Evolutionary conservation across 352 stramenopile species (phyloP).

Genomic region (Globisporangium emineosum): DNA sequence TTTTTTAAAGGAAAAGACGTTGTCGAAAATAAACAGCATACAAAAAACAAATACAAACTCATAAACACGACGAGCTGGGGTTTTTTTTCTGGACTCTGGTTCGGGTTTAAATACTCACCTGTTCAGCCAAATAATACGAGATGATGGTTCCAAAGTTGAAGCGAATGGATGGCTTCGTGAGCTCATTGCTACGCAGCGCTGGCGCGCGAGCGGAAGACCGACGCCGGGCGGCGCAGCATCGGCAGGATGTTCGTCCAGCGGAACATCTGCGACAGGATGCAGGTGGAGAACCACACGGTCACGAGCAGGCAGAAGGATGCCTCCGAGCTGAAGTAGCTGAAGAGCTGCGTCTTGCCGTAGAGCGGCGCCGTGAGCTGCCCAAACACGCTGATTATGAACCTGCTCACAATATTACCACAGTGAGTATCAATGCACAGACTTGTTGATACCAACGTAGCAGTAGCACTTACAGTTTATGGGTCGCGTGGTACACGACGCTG

Average conservation of each 20-base stretch:
- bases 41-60: not conserved
- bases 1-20: too few species aligned
- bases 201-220: conserved; percentile 30
- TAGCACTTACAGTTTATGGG: conserved; percentile 77
- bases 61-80: not conserved
- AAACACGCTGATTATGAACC: conserved; percentile 88
- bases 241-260: conserved; percentile 78
- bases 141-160: not conserved
- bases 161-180: not conserved
- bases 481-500: conserved; percentile 82
- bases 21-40: not conserved
- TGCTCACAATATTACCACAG: conserved; percentile 16
- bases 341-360: conserved; percentile 80
- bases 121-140: not conserved
- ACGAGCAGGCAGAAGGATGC: conserved; percentile 78
- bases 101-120: conserved; percentile 3
- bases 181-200: conserved; percentile 30
- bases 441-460: not conserved
- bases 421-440: not conserved
- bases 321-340: conserved; percentile 85
- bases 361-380: conserved; percentile 79
- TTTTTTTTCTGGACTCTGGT: conserved; percentile 1
- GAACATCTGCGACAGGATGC: conserved; percentile 87
- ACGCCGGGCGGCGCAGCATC: conserved; percentile 46
- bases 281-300: conserved; percentile 88